phyloP scores from a whole-genome alignment of 805 yeast genomes.

The Gaillardinia entomophila region DNA sequence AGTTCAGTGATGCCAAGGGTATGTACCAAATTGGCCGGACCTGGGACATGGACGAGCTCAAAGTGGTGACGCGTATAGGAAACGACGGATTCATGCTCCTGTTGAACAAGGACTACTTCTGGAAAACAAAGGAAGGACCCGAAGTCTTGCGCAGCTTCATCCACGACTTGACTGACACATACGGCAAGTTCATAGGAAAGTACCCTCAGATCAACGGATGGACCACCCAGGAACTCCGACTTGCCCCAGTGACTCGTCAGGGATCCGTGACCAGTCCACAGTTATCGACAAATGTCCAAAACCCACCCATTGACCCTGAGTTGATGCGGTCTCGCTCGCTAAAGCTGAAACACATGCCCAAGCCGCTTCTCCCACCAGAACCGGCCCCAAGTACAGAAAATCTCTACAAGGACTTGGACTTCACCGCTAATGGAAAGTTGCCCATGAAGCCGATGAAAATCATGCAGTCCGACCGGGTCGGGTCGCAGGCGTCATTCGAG shows the following conservation, averaged over 20 bases:
- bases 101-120: constrained; percentile 76
- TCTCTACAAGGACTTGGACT: constrained; percentile 31
- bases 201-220: constrained; percentile 33
- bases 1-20: constrained; percentile 63
- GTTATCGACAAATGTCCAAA: too few relatives aligned
- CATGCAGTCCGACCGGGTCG: constrained; percentile 21
- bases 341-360: constrained; percentile 16
- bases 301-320: constrained; percentile 7
- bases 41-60: constrained; percentile 77
- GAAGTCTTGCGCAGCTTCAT: constrained; percentile 30
- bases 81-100: constrained; percentile 53
- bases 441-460: constrained; percentile 39
- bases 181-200: constrained; percentile 29
- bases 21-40: constrained; percentile 86
- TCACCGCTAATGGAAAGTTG: constrained; percentile 36
- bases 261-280: not conserved
- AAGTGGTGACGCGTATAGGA: constrained; percentile 45
- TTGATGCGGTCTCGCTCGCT: constrained; percentile 16
- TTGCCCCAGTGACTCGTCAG: constrained; percentile 12
- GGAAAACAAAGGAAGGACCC: constrained; percentile 45
- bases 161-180: constrained; percentile 24
- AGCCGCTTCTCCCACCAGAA: constrained; percentile 12
- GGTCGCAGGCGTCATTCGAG: not conserved
- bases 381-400: constrained; percentile 10
- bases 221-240: constrained; percentile 26